These are phyloP conservation scores for Hypoxylon rickii DNA, from an alignment of 495 filamentous ascomycete genomes.

Conservation along the genomic window DNA sequence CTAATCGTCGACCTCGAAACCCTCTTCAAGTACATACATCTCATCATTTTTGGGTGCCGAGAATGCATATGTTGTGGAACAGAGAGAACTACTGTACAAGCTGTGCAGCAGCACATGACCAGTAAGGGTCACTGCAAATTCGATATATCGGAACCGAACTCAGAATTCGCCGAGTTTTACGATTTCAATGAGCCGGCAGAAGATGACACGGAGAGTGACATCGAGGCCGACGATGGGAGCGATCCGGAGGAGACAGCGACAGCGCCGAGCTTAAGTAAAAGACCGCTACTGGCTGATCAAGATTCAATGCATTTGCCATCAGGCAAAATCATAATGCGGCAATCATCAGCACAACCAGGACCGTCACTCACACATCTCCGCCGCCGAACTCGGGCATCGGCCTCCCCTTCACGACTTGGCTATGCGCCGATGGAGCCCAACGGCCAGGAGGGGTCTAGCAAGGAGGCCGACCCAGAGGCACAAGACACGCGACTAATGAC, in stretches of 20 bases:
- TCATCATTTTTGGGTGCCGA: conserved; percentile 43
- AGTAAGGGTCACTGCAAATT: conserved; percentile 42
- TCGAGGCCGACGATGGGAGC: conserved; percentile 11
- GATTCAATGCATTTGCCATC: conserved; percentile 34
- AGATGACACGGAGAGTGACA: conserved; percentile 11
- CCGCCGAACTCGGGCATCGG: conserved; percentile 10
- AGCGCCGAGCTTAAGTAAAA: conserved; percentile 7
- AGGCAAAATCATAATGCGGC: conserved; percentile 33
- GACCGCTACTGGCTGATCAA: conserved; percentile 14
- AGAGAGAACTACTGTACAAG: conserved; percentile 36
- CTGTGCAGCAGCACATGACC: conserved; percentile 45
- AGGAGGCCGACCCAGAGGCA: conserved; percentile 1
- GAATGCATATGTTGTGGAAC: conserved; percentile 46
- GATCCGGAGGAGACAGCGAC: conserved; percentile 3
- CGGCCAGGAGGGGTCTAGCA: conserved; percentile 7
- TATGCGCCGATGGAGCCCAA: conserved; percentile 1
- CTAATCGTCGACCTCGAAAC: conserved; percentile 40
- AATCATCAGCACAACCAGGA: conserved; percentile 27
- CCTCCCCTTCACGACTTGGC: conserved; percentile 14
- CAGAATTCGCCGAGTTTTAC: conserved; percentile 42
- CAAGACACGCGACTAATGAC: conserved; percentile 16
- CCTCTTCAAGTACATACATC: conserved; percentile 41
- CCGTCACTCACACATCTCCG: conserved; percentile 7
- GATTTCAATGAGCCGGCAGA: conserved; percentile 16
- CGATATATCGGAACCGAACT: conserved; percentile 36